phyloP scores from a whole-genome alignment of 2,329 filamentous ascomycete species.

The Colletotrichum karsti region DNA sequence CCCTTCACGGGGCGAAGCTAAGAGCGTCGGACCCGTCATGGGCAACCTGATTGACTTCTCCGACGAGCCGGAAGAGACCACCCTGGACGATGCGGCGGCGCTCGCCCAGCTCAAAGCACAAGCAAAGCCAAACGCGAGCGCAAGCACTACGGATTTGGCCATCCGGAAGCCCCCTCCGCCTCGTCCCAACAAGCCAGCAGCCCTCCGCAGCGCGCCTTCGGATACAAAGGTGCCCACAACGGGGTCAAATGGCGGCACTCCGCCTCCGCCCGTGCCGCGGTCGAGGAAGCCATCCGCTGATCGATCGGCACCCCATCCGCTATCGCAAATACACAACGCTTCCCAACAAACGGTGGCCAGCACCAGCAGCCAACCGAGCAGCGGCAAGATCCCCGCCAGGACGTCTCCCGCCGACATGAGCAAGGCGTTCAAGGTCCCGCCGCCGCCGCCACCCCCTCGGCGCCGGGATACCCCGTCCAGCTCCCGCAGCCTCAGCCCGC shows the following conservation, averaged over 20 bases:
- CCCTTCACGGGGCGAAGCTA: conserved; percentile 38
- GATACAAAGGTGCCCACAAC: conserved; percentile 30
- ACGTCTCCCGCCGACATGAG: not conserved
- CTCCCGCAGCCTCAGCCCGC: conserved; percentile 41
- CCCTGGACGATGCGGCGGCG: conserved; percentile 42
- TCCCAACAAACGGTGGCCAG: conserved; percentile 41
- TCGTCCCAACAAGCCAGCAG: conserved; percentile 65
- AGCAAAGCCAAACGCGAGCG: conserved; percentile 26
- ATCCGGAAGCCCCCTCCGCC: conserved; percentile 43
- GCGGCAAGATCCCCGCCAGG: conserved; percentile 4
- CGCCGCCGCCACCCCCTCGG: conserved; percentile 58
- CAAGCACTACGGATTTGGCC: conserved; percentile 39
- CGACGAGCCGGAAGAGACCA: conserved; percentile 55
- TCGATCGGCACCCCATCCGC: conserved; percentile 43
- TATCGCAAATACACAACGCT: conserved; percentile 50
- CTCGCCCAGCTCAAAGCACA: conserved; percentile 38
- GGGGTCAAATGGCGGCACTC: not conserved
- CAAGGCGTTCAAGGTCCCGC: conserved; percentile 31
- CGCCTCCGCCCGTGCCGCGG: conserved; percentile 43
- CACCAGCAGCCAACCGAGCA: conserved; percentile 24
- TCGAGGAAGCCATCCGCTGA: conserved; percentile 42
- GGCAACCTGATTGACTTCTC: conserved; percentile 70
- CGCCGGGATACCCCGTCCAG: conserved; percentile 51
- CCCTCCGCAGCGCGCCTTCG: conserved; percentile 57
- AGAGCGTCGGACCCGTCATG: conserved; percentile 51